Evolutionary conservation across 2,329 filamentous ascomycete species (phyloP), one percentile per base, ranked within the genome.

Genomic region (Apiospora sp.): DNA sequence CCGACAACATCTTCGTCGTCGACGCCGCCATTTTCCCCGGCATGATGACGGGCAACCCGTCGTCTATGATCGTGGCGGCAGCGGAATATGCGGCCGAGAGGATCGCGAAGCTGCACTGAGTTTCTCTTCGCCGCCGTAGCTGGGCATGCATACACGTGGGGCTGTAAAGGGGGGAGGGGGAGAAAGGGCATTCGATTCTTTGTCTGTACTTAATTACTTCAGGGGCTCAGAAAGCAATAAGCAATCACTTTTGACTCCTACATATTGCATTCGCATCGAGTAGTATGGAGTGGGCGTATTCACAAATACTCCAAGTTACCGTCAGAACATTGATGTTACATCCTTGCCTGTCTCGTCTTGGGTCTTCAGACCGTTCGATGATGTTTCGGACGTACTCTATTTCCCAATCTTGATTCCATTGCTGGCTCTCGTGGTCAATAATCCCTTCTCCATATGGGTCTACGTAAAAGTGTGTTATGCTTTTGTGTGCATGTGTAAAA

Each of bases 1-100:
- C 89, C 0, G 89, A 92, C 77, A 92, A 93, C 81, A 83, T 92
- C 67, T 92, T 91, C 77, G 88, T 93, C n/a, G 89, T 93, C 4
- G 91, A 93, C 77, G 91, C 89, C 0, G 89, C 88, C 73, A 91
- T 93, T 77, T 92, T 93, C 83, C 91, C 92, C 0, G 92, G 92
- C 75, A 89, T 93, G 76, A 86, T 91, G 3, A 91, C 90, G 0
- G 89, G 91, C 24, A 94, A 94, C 81, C 92, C 92, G 0, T 81
- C 82, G n/a, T 77, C 82, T 7, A 83, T 84, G 75, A 83, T 85
- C 69, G 81, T 85, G n/a, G 78, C 82, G 22, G 82, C 79, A 3
- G 79, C 83, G 13, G 84, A 85, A 77, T 81, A 80, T 30, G 84
- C 84, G 0, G 76, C 79, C 24, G 79, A 81, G 72, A 76, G 73